Percentiles rank a stretch among this genome's conserved stretches.
Conservation (phyloP, 2,329 filamentous ascomycete genomes). For the Alternaria gaisen region DNA sequence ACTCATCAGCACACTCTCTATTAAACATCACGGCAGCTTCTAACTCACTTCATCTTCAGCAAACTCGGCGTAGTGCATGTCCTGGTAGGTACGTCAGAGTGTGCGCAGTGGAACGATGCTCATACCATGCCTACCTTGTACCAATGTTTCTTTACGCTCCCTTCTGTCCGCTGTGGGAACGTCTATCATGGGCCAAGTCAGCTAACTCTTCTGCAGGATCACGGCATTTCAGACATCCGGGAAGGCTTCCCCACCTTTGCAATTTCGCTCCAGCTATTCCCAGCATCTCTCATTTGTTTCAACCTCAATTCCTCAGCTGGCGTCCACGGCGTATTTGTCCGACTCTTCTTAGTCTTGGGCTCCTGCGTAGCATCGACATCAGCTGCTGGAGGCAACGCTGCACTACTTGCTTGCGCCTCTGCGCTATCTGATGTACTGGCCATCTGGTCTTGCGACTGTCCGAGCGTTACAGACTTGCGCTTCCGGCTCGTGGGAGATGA, state of each 20-base stretch:
- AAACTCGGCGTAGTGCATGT: slow-evolving; percentile 99
- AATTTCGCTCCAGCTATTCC: slow-evolving; percentile 97
- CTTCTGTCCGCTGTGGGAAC: slow-evolving; percentile 92
- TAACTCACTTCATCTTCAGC: slow-evolving; percentile 86
- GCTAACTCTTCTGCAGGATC: slow-evolving; percentile 7
- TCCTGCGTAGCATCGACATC: slow-evolving; percentile 43
- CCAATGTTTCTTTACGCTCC: slow-evolving; percentile 99
- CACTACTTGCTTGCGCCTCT: slow-evolving; percentile 27
- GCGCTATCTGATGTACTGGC: slow-evolving; percentile 25
- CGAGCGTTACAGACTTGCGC: slow-evolving; percentile 46
- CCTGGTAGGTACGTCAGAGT: slow-evolving; percentile 61
- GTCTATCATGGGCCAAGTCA: slow-evolving; percentile 63
- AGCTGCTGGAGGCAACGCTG: slow-evolving; percentile 35
- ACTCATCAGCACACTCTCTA: slow-evolving; percentile 36
- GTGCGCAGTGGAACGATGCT: slow-evolving; percentile 21
- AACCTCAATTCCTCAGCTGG: slow-evolving; percentile 90
- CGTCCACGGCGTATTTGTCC: slow-evolving; percentile 99
- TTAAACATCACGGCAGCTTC: slow-evolving; percentile 1
- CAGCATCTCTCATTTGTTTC: slow-evolving; percentile 92
- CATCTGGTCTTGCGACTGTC: slow-evolving; percentile 38
- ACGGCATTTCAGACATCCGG: background rate
- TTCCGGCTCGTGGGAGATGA: slow-evolving; percentile 40
- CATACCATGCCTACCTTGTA: slow-evolving; percentile 75
- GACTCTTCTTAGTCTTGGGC: slow-evolving; percentile 79
- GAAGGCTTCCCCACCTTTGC: slow-evolving; percentile 73